phyloP scores from a whole-genome alignment of 1,284 basidiomycete genomes.

The Malassezia caprae region DNA sequence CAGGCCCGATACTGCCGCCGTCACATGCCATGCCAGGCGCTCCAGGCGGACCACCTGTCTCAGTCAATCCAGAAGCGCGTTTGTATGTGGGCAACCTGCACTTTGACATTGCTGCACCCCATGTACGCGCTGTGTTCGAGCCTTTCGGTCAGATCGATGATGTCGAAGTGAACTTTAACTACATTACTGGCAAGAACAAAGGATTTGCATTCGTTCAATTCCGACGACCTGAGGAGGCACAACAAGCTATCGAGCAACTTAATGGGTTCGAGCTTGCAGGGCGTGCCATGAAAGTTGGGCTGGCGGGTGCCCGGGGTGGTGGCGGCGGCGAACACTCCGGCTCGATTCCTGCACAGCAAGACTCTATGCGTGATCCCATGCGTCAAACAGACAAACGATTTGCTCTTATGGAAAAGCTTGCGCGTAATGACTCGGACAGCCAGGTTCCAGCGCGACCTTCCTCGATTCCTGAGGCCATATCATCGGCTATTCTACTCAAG shows the following conservation, averaged over 20 bases:
- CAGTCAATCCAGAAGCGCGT: constrained; percentile 55
- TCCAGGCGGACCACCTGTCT: background rate
- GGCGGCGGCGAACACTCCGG: background rate
- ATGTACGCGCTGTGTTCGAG: constrained; percentile 96
- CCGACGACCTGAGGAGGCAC: constrained; percentile 76
- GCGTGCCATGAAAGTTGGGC: constrained; percentile 54
- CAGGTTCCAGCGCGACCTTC: constrained; percentile 45
- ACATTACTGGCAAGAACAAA: constrained; percentile 79
- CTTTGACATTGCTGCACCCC: constrained; percentile 87
- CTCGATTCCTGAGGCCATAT: constrained; percentile 62
- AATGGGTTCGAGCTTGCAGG: constrained; percentile 95
- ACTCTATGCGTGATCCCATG: constrained; percentile 15
- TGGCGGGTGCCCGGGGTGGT: constrained; percentile 13
- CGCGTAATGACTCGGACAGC: constrained; percentile 22
- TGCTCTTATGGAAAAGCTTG: constrained; percentile 45
- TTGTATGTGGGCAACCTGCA: constrained; percentile 93
- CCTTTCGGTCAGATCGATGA: constrained; percentile 95
- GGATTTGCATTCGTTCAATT: constrained; percentile 96
- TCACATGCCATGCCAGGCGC: background rate
- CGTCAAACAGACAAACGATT: constrained; percentile 28
- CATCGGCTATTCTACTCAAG: constrained; percentile 58
- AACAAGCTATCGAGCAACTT: constrained; percentile 95
- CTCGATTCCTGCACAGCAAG: background rate
- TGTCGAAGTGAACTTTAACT: constrained; percentile 91
- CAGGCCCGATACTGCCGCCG: constrained; percentile 21